phyloP scores from a whole-genome alignment of 139 green algal species.

The Picochlorum sp. region DNA sequence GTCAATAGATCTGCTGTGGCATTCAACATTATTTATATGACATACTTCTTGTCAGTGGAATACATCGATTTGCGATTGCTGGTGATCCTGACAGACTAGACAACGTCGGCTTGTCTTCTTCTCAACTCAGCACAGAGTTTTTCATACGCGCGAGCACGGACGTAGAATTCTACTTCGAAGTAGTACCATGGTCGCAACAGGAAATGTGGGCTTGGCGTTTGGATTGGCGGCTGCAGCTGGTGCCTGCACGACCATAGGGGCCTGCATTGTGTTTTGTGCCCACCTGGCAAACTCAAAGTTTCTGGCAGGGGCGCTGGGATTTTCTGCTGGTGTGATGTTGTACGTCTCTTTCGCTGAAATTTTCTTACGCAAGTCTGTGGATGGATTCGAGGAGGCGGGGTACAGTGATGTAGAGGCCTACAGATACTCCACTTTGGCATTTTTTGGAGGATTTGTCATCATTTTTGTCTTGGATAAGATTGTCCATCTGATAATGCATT shows the following conservation, averaged over 20 bases:
- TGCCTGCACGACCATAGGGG: slow-evolving; percentile 42
- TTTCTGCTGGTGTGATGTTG: slow-evolving; percentile 60
- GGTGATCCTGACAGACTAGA: no score
- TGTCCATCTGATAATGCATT: slow-evolving; percentile 31
- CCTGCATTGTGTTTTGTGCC: slow-evolving; percentile 43
- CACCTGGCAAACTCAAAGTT: slow-evolving; percentile 36
- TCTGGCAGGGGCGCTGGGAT: slow-evolving; percentile 43
- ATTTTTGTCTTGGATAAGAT: slow-evolving; percentile 41
- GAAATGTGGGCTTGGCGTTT: slow-evolving; percentile 53
- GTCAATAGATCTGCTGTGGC: no score
- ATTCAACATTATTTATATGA: no score
- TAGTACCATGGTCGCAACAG: slow-evolving; percentile 3
- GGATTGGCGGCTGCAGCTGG: slow-evolving; percentile 50
- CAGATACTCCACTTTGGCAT: slow-evolving; percentile 48
- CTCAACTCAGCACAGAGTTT: no score
- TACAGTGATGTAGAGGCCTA: slow-evolving; percentile 20
- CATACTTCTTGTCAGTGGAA: no score
- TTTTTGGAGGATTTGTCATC: slow-evolving; percentile 51
- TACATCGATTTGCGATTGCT: no score
- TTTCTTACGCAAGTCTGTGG: slow-evolving; percentile 39
- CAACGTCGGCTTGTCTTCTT: no score
- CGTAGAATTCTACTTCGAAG: neutral
- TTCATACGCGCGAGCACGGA: no score
- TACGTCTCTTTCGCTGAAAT: slow-evolving; percentile 67
- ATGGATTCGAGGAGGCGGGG: slow-evolving; percentile 34